Evolutionary conservation across 305 asterid genomes (phyloP), one percentile per base, ranked within the genome.

Genomic region (Petunia hybrid): DNA sequence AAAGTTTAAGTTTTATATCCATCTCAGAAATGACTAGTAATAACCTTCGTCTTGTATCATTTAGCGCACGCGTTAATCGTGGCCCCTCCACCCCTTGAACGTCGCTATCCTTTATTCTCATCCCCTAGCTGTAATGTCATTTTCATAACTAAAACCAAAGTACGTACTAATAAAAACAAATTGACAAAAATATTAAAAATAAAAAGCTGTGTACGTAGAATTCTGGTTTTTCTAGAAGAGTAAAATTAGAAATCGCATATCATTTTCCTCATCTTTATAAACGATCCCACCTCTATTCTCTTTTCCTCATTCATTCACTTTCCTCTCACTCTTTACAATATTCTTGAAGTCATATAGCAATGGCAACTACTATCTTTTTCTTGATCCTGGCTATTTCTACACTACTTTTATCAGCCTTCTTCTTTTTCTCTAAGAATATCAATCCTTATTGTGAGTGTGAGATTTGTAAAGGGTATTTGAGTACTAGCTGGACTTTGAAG

Each of bases 381-480:
- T 67, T 80, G 67, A 31, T 79, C 51, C 67, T 80, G 62, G 77
- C 43, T 2, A n/a, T 48, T 2, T 6, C 3, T 4, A 14, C 35
- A 46, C 22, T 79, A 3, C 9, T 36, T 0, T 31, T 80, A 55
- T 9, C 43, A 62, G 8, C 35, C 3, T 6, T 81, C 6, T 40
- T 46, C 36, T 64, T 43, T 64, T 48, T 81, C 22, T 12, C 8
- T 46, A 41, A 59, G 31, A 55, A 38, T 10, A 0, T 63, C 16
- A 91, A 83, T 73, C 92, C 93, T 9, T 60, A 70, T 38, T 92
- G 97, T 63, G 59, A 79, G 81, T 90, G 93, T 79, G 87, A 87
- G 36, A 86, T 85, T 43, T 90, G 97, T 83, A 88, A 84, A 43
- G 79, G 83, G 7, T 90, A 87, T 16, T 81, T 88, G 48, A 87